Evolutionary conservation across 805 yeast species (phyloP).

Genomic region (Candida chilensis): DNA sequence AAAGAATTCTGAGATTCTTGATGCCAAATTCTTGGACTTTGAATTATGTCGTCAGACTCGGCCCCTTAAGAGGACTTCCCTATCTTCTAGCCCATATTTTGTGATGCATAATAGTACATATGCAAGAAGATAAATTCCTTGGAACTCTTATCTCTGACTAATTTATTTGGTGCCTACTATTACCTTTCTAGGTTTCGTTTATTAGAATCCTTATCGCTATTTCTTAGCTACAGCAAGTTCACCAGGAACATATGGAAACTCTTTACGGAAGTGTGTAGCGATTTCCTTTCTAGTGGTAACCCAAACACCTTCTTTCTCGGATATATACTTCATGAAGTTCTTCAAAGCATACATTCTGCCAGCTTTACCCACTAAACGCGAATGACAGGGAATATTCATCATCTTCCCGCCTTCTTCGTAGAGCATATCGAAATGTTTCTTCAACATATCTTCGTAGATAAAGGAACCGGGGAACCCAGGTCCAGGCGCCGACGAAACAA

Average conservation of each 20-base stretch:
- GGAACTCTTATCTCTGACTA: too few relatives aligned
- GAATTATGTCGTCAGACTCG: too few relatives aligned
- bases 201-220: too few relatives aligned
- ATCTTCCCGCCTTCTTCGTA: constrained; percentile 24
- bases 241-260: constrained; percentile 10
- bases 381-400: constrained; percentile 25
- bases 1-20: too few relatives aligned
- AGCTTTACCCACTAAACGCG: constrained; percentile 24
- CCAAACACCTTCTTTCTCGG: constrained; percentile 21
- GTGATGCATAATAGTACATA: too few relatives aligned
- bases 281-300: constrained; percentile 24
- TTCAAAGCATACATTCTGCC: constrained; percentile 21
- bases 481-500: constrained; percentile 5
- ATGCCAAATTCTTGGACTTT: too few relatives aligned
- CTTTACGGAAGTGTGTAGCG: constrained; percentile 14
- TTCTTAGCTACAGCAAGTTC: too few relatives aligned
- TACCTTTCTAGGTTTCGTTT: too few relatives aligned
- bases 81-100: too few relatives aligned
- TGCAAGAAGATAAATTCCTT: too few relatives aligned
- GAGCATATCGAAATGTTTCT: constrained; percentile 22
- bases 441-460: constrained; percentile 16
- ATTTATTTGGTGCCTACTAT: too few relatives aligned
- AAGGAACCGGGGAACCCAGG: constrained; percentile 12
- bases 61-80: too few relatives aligned
- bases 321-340: constrained; percentile 22